Evolutionary conservation across 306 rosid species (phyloP).

Genomic region (Psophocarpus tetragonolobus): DNA sequence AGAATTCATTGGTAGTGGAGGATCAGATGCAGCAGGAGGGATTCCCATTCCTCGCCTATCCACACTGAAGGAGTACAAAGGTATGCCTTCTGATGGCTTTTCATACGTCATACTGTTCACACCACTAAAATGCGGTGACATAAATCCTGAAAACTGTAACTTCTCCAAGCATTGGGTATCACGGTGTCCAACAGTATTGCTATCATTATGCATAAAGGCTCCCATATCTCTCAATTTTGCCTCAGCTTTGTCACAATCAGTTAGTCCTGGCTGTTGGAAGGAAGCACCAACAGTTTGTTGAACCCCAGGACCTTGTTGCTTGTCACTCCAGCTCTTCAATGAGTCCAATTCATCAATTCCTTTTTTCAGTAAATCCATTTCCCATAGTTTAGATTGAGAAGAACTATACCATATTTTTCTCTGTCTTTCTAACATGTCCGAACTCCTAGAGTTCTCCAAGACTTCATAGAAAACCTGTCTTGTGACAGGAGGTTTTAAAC

Average conservation of each 20-base stretch:
- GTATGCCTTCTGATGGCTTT: constrained; percentile 89
- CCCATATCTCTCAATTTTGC: constrained; percentile 77
- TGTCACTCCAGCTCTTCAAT: constrained; percentile 67
- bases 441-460: constrained; percentile 89
- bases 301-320: constrained; percentile 54
- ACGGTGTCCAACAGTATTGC: constrained; percentile 57
- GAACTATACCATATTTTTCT: constrained; percentile 98
- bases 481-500: constrained; percentile 84
- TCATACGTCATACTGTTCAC: constrained; percentile 73
- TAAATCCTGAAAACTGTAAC: constrained; percentile 87
- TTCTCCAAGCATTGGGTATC: constrained; percentile 72
- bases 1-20: constrained; percentile 71
- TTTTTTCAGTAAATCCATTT: constrained; percentile 75
- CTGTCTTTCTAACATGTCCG: constrained; percentile 95
- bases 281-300: constrained; percentile 51
- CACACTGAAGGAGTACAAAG: constrained; percentile 88
- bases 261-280: constrained; percentile 57
- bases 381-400: constrained; percentile 87
- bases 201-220: constrained; percentile 52
- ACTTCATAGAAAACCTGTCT: constrained; percentile 73
- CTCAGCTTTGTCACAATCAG: constrained; percentile 70
- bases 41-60: constrained; percentile 73
- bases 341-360: constrained; percentile 68
- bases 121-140: constrained; percentile 82
- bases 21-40: constrained; percentile 80